phyloP scores from a whole-genome alignment of 371 early-diverging fungal genomes.

The Homolaphlyctis polyrhiza region DNA sequence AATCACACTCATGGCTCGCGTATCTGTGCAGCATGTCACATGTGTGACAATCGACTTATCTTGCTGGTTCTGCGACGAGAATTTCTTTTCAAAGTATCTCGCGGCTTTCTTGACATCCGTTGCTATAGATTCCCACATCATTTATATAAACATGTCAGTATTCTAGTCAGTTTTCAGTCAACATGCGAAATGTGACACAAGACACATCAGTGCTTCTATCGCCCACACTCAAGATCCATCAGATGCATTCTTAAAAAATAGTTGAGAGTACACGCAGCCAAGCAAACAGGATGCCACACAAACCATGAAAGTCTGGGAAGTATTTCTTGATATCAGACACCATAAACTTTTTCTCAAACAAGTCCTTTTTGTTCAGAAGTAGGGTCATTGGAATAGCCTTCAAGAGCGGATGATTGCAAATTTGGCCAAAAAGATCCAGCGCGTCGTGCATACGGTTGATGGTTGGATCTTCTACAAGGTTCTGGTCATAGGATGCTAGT shows the following conservation, averaged over 20 bases:
- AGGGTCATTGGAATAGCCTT: conserved; percentile 60
- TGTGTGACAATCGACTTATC: conserved; percentile 22
- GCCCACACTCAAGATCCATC: too few species aligned
- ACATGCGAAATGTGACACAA: neutral
- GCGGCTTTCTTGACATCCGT: conserved; percentile 21
- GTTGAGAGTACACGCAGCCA: neutral
- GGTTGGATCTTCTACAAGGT: conserved; percentile 1
- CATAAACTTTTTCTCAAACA: conserved; percentile 52
- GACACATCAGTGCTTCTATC: neutral
- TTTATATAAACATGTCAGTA: neutral
- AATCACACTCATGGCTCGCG: neutral
- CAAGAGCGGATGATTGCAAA: conserved; percentile 68
- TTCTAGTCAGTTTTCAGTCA: neutral
- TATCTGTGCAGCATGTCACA: conserved; percentile 12
- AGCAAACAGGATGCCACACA: neutral
- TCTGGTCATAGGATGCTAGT: conserved; percentile 10
- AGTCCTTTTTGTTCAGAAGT: conserved; percentile 69
- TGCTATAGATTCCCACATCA: conserved; percentile 1
- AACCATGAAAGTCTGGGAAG: conserved; percentile 39
- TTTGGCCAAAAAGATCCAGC: conserved; percentile 62
- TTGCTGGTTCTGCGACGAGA: conserved; percentile 13
- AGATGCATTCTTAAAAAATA: too few species aligned
- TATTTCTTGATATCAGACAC: conserved; percentile 26
- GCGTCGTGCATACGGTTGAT: conserved; percentile 6
- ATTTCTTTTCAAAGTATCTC: conserved; percentile 21